phyloP scores from a whole-genome alignment of 495 filamentous ascomycete species.

The Penicillium goetzii region DNA sequence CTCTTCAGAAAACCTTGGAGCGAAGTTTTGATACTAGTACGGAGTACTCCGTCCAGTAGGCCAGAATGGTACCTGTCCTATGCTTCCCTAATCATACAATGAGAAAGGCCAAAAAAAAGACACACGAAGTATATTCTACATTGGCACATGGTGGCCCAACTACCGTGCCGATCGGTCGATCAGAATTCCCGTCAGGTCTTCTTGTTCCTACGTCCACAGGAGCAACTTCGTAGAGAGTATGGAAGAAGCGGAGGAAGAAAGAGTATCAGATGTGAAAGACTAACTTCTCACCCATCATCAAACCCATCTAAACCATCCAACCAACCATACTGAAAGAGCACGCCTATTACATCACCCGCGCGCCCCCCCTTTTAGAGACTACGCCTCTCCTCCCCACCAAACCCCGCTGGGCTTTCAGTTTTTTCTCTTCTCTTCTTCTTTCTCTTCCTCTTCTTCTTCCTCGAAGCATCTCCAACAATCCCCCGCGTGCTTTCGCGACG shows the following conservation, averaged over 20 bases:
- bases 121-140: neutral
- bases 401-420: slow-evolving; percentile 23
- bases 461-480: slow-evolving; percentile 1
- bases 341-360: slow-evolving; percentile 30
- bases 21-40: neutral
- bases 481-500: slow-evolving; percentile 34
- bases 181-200: slow-evolving; percentile 11
- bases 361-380: slow-evolving; percentile 18
- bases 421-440: slow-evolving; percentile 13
- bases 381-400: slow-evolving; percentile 52
- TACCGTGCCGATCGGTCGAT: slow-evolving; percentile 31
- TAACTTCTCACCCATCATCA: neutral
- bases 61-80: neutral
- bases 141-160: slow-evolving; percentile 11
- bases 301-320: neutral
- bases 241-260: neutral
- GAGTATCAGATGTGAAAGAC: neutral
- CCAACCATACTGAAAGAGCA: neutral
- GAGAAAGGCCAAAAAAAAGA: neutral
- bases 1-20: neutral
- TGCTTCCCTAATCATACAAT: neutral
- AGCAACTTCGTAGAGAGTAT: too few relatives aligned
- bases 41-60: neutral
- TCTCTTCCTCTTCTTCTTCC: slow-evolving; percentile 10
- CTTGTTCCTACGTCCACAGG: neutral